phyloP scores from a whole-genome alignment of 768 basidiomycete genomes.

The Nidularia pulvinata region DNA sequence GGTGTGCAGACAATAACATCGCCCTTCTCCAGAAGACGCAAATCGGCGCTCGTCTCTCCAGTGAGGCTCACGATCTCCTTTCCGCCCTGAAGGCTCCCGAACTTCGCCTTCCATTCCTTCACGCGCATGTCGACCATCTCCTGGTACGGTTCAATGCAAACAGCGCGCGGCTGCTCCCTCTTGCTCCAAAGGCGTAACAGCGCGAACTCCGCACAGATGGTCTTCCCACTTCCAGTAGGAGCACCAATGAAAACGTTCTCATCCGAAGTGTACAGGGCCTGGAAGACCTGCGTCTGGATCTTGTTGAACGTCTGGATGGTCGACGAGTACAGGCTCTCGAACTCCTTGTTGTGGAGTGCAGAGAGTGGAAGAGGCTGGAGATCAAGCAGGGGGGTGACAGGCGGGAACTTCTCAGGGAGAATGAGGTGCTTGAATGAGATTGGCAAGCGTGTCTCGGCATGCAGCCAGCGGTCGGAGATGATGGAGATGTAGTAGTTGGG shows the following conservation, averaged over 20 bases:
- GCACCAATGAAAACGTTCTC: constrained; percentile 98
- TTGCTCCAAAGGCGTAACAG: constrained; percentile 95
- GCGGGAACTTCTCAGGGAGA: constrained; percentile 95
- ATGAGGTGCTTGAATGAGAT: constrained; percentile 99
- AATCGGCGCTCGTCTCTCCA: constrained; percentile 91
- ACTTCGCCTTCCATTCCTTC: constrained; percentile 87
- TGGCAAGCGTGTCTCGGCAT: constrained; percentile 91
- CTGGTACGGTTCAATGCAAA: constrained; percentile 96
- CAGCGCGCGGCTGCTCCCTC: constrained; percentile 76
- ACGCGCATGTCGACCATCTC: constrained; percentile 97
- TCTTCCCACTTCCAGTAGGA: constrained; percentile 97
- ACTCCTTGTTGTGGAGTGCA: constrained; percentile 93
- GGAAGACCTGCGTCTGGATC: constrained; percentile 99
- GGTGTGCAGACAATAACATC: constrained; percentile 97
- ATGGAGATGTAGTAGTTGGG: constrained; percentile 98
- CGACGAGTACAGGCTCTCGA: constrained; percentile 81
- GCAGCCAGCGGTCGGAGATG: constrained; percentile 94
- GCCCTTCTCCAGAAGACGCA: constrained; percentile 86
- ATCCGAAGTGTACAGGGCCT: constrained; percentile 93
- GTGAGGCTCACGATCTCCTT: constrained; percentile 95
- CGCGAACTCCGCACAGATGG: constrained; percentile 96
- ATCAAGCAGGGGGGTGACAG: constrained; percentile 90
- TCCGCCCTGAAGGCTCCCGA: constrained; percentile 79
- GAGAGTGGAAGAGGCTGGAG: constrained; percentile 89
- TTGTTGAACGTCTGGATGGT: constrained; percentile 93